A percentile compares a stretch with the other conserved stretches of the same genome.
phyloP scores from a whole-genome alignment of 768 basidiomycete species.

The Collybia sp. region DNA sequence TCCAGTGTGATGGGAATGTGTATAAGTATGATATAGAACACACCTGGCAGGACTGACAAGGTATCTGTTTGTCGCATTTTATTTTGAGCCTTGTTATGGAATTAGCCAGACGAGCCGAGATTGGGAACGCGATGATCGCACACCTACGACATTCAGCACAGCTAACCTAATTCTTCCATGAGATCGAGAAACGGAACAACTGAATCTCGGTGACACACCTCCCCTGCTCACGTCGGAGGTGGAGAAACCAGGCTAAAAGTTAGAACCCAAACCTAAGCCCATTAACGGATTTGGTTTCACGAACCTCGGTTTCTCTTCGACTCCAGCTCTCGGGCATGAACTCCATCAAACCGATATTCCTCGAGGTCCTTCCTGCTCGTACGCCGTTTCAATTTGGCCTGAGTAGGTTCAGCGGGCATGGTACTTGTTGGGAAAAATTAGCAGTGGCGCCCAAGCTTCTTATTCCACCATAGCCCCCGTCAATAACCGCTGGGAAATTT shows the following conservation, averaged over 20 bases:
- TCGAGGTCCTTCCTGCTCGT: slow-evolving; percentile 45
- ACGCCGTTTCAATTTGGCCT: slow-evolving; percentile 45
- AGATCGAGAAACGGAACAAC: background rate
- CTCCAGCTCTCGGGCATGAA: slow-evolving; percentile 64
- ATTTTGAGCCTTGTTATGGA: slow-evolving; percentile 54
- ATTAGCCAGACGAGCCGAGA: slow-evolving; percentile 9
- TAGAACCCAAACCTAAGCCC: no score
- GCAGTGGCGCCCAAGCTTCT: no score
- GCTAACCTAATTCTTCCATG: slow-evolving; percentile 46
- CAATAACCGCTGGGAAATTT: no score
- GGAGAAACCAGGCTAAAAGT: no score
- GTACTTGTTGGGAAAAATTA: no score
- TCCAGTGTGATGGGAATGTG: background rate
- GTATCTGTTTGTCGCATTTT: slow-evolving; percentile 80
- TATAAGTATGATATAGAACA: slow-evolving; percentile 12
- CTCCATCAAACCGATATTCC: slow-evolving; percentile 44
- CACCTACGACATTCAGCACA: slow-evolving; percentile 76
- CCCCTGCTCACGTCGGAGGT: slow-evolving; percentile 16
- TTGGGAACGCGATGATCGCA: slow-evolving; percentile 50
- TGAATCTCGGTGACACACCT: slow-evolving; percentile 16
- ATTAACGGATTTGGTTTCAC: no score
- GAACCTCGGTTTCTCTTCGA: slow-evolving; percentile 64
- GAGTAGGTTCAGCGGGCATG: slow-evolving; percentile 59
- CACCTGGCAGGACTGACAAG: slow-evolving; percentile 74
- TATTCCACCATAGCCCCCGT: no score